Evolutionary conservation across 2,329 filamentous ascomycete genomes (phyloP).

Genomic region (Xylariaceae sp.): DNA sequence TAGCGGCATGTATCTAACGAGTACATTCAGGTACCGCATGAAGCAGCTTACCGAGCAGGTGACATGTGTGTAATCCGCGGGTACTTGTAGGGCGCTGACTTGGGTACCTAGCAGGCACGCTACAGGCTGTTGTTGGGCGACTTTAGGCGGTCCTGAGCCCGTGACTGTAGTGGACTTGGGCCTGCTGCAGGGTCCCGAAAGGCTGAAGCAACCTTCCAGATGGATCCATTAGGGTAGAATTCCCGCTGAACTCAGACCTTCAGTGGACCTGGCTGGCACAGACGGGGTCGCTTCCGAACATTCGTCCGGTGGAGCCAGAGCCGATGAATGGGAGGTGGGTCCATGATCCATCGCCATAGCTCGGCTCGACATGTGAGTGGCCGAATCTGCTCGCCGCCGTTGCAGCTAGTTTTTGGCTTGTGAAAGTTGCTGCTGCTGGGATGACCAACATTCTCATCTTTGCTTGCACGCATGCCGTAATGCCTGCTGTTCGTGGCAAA

Average conservation of each 20-base stretch:
- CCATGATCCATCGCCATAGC: neutral
- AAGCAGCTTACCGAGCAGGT: neutral
- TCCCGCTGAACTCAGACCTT: neutral
- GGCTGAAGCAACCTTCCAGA: neutral
- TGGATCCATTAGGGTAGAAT: too few relatives aligned
- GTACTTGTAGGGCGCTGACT: too few relatives aligned
- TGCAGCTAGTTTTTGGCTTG: slow-evolving; percentile 10
- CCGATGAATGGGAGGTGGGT: neutral
- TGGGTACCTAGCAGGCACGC: too few relatives aligned
- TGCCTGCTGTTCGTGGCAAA: neutral
- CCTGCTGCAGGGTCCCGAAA: neutral
- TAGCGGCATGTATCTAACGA: neutral
- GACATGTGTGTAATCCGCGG: neutral
- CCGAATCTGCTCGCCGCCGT: neutral
- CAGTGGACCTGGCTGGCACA: neutral
- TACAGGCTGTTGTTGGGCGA: neutral
- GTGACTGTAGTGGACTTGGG: neutral
- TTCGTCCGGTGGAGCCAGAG: neutral
- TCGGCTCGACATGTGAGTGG: slow-evolving; percentile 17
- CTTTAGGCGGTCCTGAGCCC: neutral
- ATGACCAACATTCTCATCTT: too few relatives aligned
- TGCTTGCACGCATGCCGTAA: too few relatives aligned
- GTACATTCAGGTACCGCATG: neutral
- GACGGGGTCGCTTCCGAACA: neutral
- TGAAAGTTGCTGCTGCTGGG: slow-evolving; percentile 3